Conservation (phyloP, 306 rosid species). For the Albizia julibrissin region DNA sequence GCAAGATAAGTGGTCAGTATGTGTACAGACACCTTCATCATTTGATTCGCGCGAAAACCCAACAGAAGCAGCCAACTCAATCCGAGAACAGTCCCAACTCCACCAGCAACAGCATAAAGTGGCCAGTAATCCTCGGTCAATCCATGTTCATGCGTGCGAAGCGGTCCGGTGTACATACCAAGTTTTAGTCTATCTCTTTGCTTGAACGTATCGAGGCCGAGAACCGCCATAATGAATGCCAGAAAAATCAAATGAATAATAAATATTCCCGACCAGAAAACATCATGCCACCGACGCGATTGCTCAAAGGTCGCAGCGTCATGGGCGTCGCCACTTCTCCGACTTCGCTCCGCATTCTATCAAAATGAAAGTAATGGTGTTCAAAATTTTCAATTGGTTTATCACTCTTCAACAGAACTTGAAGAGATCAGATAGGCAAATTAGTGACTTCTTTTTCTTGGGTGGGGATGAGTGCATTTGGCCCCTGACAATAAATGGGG, state of each 20-base stretch:
- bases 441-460: background rate
- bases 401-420: slow-evolving; percentile 4
- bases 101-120: slow-evolving; percentile 85
- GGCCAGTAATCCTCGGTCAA: slow-evolving; percentile 92
- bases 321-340: slow-evolving; percentile 48
- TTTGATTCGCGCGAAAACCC: slow-evolving; percentile 73
- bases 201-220: slow-evolving; percentile 79
- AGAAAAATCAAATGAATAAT: slow-evolving; percentile 65
- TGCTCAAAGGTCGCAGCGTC: slow-evolving; percentile 52
- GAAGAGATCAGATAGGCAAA: background rate
- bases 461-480: background rate
- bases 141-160: slow-evolving; percentile 51
- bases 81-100: slow-evolving; percentile 86
- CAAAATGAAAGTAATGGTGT: slow-evolving; percentile 11
- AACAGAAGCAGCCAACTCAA: slow-evolving; percentile 83
- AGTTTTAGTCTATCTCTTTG: slow-evolving; percentile 65
- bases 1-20: slow-evolving; percentile 92
- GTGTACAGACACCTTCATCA: slow-evolving; percentile 91
- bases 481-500: slow-evolving; percentile 8
- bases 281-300: slow-evolving; percentile 82
- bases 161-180: slow-evolving; percentile 53
- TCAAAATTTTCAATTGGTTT: background rate
- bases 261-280: slow-evolving; percentile 88
- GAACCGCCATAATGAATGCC: slow-evolving; percentile 60
- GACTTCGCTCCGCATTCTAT: slow-evolving; percentile 64